phyloP scores from a whole-genome alignment of 345 rosid genomes.

The Euphorbia pulcherrima region DNA sequence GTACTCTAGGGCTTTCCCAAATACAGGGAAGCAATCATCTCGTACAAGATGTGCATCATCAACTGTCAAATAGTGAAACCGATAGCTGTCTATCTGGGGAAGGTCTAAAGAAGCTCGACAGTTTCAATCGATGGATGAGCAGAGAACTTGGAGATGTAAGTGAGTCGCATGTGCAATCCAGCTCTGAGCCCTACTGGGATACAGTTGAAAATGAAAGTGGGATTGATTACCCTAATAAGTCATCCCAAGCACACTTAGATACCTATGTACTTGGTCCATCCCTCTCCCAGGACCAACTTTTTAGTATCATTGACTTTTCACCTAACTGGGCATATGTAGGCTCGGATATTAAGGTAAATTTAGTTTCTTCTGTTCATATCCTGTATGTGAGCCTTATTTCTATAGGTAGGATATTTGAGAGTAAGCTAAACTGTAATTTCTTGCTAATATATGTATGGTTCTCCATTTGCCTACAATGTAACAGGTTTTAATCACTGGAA shows the following conservation, averaged over 20 bases:
- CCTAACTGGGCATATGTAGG: constrained; percentile 78
- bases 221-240: constrained; percentile 38
- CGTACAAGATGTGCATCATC: constrained; percentile 18
- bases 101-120: constrained; percentile 81
- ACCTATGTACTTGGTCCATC: constrained; percentile 61
- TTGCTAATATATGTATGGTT: constrained; percentile 8
- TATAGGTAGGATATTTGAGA: neutral
- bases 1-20: constrained; percentile 20
- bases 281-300: constrained; percentile 78
- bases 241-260: constrained; percentile 52
- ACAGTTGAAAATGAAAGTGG: constrained; percentile 55
- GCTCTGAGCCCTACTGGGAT: constrained; percentile 60
- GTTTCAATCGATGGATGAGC: constrained; percentile 92
- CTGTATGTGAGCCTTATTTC: neutral
- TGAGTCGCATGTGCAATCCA: constrained; percentile 51
- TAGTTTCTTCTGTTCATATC: neutral
- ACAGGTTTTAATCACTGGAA: constrained; percentile 73
- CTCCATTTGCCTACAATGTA: constrained; percentile 9
- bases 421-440: constrained; percentile 5
- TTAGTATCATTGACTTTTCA: constrained; percentile 72
- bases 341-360: constrained; percentile 61
- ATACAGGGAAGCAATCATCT: constrained; percentile 19
- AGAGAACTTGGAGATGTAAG: constrained; percentile 86
- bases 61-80: constrained; percentile 33
- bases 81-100: constrained; percentile 46